Conservation (phyloP, 495 filamentous ascomycete genomes). For the Penicillium chermesinum region DNA sequence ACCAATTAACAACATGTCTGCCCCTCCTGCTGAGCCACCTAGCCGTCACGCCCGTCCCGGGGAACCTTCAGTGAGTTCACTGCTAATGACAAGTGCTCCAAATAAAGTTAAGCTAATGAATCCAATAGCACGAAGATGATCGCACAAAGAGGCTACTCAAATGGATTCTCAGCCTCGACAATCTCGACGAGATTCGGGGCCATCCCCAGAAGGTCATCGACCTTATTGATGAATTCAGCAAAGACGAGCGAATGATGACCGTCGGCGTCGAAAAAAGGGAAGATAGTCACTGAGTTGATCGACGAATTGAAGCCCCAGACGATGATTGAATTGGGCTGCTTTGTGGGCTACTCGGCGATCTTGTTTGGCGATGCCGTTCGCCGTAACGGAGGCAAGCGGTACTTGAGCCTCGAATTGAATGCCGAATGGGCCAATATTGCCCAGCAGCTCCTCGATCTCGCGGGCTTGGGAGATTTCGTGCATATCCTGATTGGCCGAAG, state of each 20-base stretch:
- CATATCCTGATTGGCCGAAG: conserved; percentile 62
- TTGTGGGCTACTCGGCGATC: conserved; percentile 75
- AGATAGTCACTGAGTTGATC: conserved; percentile 61
- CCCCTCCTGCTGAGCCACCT: background rate
- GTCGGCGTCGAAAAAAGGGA: conserved; percentile 68
- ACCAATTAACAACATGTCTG: conserved; percentile 4
- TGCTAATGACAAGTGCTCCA: background rate
- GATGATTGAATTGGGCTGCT: conserved; percentile 78
- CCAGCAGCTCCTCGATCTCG: conserved; percentile 57
- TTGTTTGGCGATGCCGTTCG: conserved; percentile 61
- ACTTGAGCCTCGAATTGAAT: conserved; percentile 63
- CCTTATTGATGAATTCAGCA: conserved; percentile 67
- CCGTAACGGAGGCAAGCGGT: conserved; percentile 53
- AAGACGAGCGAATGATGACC: conserved; percentile 68
- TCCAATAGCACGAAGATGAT: conserved; percentile 50
- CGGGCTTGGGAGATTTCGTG: conserved; percentile 62
- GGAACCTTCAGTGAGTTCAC: conserved; percentile 7
- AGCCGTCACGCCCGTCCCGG: conserved; percentile 8
- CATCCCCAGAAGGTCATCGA: conserved; percentile 58
- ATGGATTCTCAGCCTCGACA: conserved; percentile 56
- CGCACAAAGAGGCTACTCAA: conserved; percentile 69
- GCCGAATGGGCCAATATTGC: conserved; percentile 63
- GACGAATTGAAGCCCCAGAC: conserved; percentile 55
- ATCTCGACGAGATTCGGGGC: conserved; percentile 54
- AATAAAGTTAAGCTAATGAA: background rate